Evolutionary conservation across 2,329 filamentous ascomycete genomes (phyloP).

Genomic region (Beauveria sp.): DNA sequence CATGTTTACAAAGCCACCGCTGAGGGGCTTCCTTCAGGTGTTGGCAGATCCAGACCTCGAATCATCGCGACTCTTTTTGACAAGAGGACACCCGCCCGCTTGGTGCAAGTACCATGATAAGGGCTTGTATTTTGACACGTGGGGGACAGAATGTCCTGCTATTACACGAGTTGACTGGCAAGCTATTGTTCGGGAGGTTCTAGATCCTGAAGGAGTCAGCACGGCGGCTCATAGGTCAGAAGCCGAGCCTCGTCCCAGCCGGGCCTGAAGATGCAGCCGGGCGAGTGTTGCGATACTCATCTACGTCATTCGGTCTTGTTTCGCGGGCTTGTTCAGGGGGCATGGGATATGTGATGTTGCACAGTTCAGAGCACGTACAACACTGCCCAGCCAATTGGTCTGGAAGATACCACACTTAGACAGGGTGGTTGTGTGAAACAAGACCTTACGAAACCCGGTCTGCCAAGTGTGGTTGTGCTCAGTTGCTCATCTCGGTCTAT

Average conservation of each 20-base stretch:
- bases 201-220: conserved; percentile 23
- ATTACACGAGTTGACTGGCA: conserved; percentile 25
- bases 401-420: not conserved
- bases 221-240: not conserved
- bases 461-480: conserved; percentile 2
- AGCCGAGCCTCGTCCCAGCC: not conserved
- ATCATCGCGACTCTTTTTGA: conserved; percentile 30
- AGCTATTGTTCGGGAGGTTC: conserved; percentile 19
- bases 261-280: not conserved
- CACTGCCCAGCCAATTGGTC: not conserved
- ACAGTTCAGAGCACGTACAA: not conserved
- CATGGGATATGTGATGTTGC: not conserved
- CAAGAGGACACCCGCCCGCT: conserved; percentile 26
- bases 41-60: conserved; percentile 39
- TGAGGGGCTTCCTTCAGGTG: conserved; percentile 30
- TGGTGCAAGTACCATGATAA: conserved; percentile 36
- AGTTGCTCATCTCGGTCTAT: not conserved
- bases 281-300: too few relatives aligned
- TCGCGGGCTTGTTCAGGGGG: not conserved
- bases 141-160: not conserved
- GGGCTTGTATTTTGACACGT: conserved; percentile 7
- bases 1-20: conserved; percentile 23
- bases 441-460: not conserved
- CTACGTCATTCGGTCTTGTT: not conserved
- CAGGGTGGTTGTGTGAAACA: not conserved